Evolutionary conservation across 2,329 filamentous ascomycete genomes (phyloP), one percentile per base, ranked within the genome.

Genomic region (Helotiales sp.): DNA sequence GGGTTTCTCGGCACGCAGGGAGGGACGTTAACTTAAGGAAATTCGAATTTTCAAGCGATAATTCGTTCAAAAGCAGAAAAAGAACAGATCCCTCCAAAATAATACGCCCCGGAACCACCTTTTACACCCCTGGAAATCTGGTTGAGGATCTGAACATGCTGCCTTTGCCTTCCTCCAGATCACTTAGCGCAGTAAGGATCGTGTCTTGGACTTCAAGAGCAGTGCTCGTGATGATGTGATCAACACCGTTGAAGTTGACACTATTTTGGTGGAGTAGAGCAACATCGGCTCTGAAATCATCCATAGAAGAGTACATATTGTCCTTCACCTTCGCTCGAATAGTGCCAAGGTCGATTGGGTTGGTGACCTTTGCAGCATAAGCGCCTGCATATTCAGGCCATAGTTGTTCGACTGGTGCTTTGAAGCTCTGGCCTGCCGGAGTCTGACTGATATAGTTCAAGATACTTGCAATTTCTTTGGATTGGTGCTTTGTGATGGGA

Each of bases 281-380:
- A 62, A 97, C 85, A 74, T 97, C 93, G 58, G 84, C 82, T 73
- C 89, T 87, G 75, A 97, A 90, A 5, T 89, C 88, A 63, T 89
- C 87, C 17, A 93, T 84, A 8, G 86, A 88, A 11, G 79, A 76
- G 77, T 97, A 97, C 59, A 85, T 80, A 40, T 63, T 60, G 61
- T 87, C 85, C 75, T 93, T 93, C 43, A 97, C 80, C 71, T 91
- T 93, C 63, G 85, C 83, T 76, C 97, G 93, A 75, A 97, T 91
- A 13, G 90, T 90, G 43, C 86, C 84, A 58, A 98, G 85, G 77
- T 97, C 94, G 85, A 96, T 94, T 0, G 94, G 94, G 24, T 89
- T 85, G 57, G 88, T 87, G 73, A 97, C 80, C 68, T 81, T 88
- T 47, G 90, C 83, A 2, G 86, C 82, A 68, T 90, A 91, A 71